phyloP scores from a whole-genome alignment of 345 rosid genomes.

The Lepidium africanum region DNA sequence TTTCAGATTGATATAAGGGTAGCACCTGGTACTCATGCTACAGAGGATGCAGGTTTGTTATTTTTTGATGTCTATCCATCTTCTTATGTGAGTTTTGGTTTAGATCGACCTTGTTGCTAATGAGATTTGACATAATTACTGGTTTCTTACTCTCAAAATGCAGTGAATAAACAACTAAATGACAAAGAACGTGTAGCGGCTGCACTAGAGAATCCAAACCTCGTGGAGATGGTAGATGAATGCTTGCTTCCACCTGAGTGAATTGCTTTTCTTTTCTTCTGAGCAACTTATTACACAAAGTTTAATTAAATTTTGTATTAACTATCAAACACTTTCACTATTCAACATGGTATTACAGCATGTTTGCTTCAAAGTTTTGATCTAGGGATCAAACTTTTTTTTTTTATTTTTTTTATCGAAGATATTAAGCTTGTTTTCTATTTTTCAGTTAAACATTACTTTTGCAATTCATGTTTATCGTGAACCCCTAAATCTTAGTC shows the following conservation, averaged over 20 bases:
- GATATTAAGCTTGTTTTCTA: too few relatives aligned
- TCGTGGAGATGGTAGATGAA: constrained; percentile 86
- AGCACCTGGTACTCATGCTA: constrained; percentile 91
- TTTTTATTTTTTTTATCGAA: too few relatives aligned
- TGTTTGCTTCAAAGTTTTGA: too few relatives aligned
- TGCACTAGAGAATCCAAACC: constrained; percentile 88
- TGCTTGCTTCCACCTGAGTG: constrained; percentile 67
- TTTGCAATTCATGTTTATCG: too few relatives aligned
- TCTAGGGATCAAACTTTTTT: too few relatives aligned
- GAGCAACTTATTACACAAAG: neutral
- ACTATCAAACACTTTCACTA: too few relatives aligned
- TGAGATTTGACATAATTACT: neutral
- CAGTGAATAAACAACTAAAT: constrained; percentile 91
- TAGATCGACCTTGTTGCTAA: neutral
- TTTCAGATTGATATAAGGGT: constrained; percentile 84
- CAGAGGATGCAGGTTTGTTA: constrained; percentile 79
- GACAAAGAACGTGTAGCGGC: constrained; percentile 95
- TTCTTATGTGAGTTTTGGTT: neutral
- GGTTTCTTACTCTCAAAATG: constrained; percentile 6
- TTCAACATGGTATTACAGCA: too few relatives aligned
- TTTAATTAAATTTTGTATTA: neutral
- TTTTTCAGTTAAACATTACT: too few relatives aligned
- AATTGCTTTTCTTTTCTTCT: neutral
- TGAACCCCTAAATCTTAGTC: too few relatives aligned
- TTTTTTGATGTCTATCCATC: neutral